Evolutionary conservation across 345 rosid species (phyloP), one percentile per base, ranked within the genome.

Genomic region (Hirschfeldia incana): DNA sequence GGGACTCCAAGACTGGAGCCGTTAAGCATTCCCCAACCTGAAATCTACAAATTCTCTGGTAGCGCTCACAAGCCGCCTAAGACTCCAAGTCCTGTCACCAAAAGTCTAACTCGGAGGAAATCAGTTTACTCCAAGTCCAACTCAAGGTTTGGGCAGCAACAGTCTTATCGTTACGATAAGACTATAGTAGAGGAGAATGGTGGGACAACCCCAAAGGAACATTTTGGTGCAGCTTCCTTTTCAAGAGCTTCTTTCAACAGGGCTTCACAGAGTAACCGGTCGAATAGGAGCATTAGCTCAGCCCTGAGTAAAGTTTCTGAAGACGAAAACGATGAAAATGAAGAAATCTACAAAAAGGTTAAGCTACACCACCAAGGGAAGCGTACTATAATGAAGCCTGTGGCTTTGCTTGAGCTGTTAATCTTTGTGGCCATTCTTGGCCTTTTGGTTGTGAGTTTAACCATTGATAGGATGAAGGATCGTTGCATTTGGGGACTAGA

Each of bases 61-160:
- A 86, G 86, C 5, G 32, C 10, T 59, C 63, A 59, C 11, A 59
- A 59, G 63, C 63, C 63, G 63, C 63, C 63, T 10, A 59, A 59
- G 46, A 73, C 83, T 74, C 88, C 94, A 10, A 30, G 74, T 53
- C 79, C 80, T 2, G 29, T 42, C 69, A 78, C 16, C 17, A 90
- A 86, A 49, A 79, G 84, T 42, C 77, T 86, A 11, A 29, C 32
- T 16, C 69, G 87, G 15, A 84, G 83, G 65, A 90, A 74, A 76
- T 75, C 95, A 15, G 76, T 69, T 67, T 86, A 82, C 84, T 89
- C 91, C 26, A 94, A 88, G 81, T 85, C 94, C 15, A 94, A 90
- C 74, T 92, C 97, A 29, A 87, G 98, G 78, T 94, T 94, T 73
- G 96, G 86, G n/a, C 94, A 89, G 34, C 96, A 85, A 68, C 13